Evolutionary conservation across 257 asterid species (phyloP), one percentile per base, ranked within the genome.

Genomic region (Cinchona pubescens): DNA sequence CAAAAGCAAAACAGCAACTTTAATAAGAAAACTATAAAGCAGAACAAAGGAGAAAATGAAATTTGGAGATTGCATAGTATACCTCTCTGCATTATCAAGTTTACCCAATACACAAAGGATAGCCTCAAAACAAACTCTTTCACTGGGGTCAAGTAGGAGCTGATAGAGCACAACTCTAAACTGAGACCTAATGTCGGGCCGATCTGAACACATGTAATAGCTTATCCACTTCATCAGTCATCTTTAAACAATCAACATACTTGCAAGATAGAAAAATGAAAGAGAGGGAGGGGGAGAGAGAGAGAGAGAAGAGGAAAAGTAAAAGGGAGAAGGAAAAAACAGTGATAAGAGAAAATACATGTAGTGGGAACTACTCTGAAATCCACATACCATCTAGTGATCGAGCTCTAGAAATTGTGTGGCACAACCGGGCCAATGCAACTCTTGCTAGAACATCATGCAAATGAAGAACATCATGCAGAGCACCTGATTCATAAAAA

Each of bases 381-480:
- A 53, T 61, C 60, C n/a, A 82, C 70, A 35, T 88, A 95, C 99
- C 99, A 79, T 92, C 94, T 53, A 95, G 79, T 79, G 91, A 92
- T 71, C 97, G 93, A 77, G 99, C 97, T 86, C 99, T 88, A 58
- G 97, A 87, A 78, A 95, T 82, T 9, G 91, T 74, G 78, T 95
- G 96, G 86, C 99, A 95, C 85, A 95, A 88, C 84, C 87, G 91
- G 79, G 98, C 94, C 75, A 95, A 92, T 71, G 98, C 97, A 80
- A 95, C 98, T 90, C 99, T 88, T 67, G 99, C 99, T 74, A 95
- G 97, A 82, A 92, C 99, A 73, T 95, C 99, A 83, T 92, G 97
- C 91, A 95, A 87, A 83, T 92, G 98, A 74, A 95, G 96, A 87
- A 95, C 89, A 90, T 95, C 98, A 80, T 88, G 96, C 81, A 95